phyloP scores from a whole-genome alignment of 257 asterid species.

The Buddleja alternifolia region DNA sequence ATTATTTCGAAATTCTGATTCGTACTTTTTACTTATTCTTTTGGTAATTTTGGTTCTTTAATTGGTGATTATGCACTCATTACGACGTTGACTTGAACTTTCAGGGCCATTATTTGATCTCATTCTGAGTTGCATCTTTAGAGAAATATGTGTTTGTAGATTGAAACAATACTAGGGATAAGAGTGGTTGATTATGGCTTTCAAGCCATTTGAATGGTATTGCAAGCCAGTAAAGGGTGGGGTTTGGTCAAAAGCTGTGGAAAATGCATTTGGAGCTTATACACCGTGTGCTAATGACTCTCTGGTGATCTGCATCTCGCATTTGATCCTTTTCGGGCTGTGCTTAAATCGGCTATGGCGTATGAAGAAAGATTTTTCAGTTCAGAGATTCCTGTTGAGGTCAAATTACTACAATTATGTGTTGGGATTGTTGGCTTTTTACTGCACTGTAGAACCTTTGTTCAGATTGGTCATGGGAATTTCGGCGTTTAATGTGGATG shows the following conservation, averaged over 20 bases:
- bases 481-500: slow-evolving; percentile 77
- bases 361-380: slow-evolving; percentile 54
- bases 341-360: slow-evolving; percentile 66
- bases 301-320: slow-evolving; percentile 65
- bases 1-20: too few relatives aligned
- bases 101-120: too few relatives aligned
- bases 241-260: slow-evolving; percentile 76
- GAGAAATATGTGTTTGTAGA: slow-evolving; percentile 31
- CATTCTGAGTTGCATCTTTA: too few relatives aligned
- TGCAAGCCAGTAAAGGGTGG: slow-evolving; percentile 82
- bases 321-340: slow-evolving; percentile 70
- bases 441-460: slow-evolving; percentile 79
- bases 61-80: too few relatives aligned
- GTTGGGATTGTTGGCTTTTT: slow-evolving; percentile 72
- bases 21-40: too few relatives aligned
- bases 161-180: slow-evolving; percentile 15
- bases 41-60: too few relatives aligned
- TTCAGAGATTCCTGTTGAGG: slow-evolving; percentile 68
- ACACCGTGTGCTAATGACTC: slow-evolving; percentile 89
- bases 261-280: slow-evolving; percentile 88
- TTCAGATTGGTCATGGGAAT: slow-evolving; percentile 73
- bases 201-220: slow-evolving; percentile 83
- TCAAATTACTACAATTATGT: slow-evolving; percentile 74
- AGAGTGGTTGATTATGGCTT: slow-evolving; percentile 51
- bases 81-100: too few relatives aligned